A percentile compares a stretch with the other conserved stretches of the same genome.
phyloP scores from a whole-genome alignment of 106 monocot genomes.

The Cymbidium sinense region DNA sequence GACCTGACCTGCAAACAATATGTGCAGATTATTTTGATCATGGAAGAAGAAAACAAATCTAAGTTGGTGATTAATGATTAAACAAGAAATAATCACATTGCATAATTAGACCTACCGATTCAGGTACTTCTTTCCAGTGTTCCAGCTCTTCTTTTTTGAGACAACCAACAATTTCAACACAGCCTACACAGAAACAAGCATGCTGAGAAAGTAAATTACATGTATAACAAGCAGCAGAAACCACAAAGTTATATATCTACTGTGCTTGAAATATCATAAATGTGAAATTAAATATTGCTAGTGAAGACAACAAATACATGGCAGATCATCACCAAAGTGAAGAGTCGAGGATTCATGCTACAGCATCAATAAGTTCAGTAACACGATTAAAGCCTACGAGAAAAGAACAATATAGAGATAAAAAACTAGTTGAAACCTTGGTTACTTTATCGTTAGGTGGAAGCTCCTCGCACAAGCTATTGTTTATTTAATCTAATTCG shows the following conservation, averaged over 20 bases:
- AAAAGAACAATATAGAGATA: no score
- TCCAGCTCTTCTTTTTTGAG: conserved; percentile 72
- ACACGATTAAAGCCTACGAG: no score
- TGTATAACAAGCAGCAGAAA: background rate
- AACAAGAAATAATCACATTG: background rate
- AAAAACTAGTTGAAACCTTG: no score
- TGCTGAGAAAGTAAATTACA: background rate
- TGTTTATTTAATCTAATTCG: no score
- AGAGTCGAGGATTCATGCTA: no score
- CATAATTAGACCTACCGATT: conserved; percentile 44
- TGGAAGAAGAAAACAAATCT: background rate
- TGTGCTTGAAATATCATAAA: background rate
- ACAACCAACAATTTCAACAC: conserved; percentile 87
- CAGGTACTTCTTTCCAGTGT: conserved; percentile 71
- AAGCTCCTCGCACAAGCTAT: no score
- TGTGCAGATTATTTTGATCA: background rate
- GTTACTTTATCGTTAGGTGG: no score
- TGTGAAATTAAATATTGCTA: background rate
- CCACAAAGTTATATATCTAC: background rate
- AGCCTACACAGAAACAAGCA: conserved; percentile 36
- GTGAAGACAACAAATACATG: background rate
- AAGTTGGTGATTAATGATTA: background rate
- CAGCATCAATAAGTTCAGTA: no score
- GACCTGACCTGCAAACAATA: conserved; percentile 60
- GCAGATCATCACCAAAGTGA: no score